Base-by-base conservation (phyloP, 768 basidiomycete species). In the Tephrocybe sp. region DNA sequence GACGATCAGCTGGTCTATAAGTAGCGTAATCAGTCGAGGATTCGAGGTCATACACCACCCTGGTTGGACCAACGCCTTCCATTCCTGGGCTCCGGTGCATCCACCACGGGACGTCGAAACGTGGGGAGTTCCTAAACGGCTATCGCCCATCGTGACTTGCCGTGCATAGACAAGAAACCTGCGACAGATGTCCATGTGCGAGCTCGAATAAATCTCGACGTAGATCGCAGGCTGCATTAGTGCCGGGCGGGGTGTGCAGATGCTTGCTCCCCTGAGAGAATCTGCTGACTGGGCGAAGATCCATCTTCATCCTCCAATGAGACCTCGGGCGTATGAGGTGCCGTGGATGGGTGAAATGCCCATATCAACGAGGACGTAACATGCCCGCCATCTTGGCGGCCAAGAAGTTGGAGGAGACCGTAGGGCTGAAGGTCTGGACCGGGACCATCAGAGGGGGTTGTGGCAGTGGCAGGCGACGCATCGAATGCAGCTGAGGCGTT, bases 331-430 rank as follows among this genome's bases (percentile, higher is more conserved):
- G 37, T 34, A 51, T 38, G 36, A 43, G 44, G 5, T 5, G 6
- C 28, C 28, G 28, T 30, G 28, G 28, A 30, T 32, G 44, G 43
- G 33, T 45, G 37, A 12, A n/a, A 17, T 40, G 11, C 23, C 18
- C n/a, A n/a, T n/a, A n/a, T n/a, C n/a, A 17, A 32, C 30, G 39
- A 51, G 47, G 55, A 56, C 50, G 55, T 56, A 56, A 56, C 41
- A 42, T 9, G 26, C 36, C 15, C 30, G n/a, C 41, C 43, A 39
- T 48, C 48, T n/a, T n/a, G n/a, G n/a, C n/a, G n/a, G n/a, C n/a
- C n/a, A 51, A 56, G 40, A 12, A 20, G 40, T 23, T 36, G 40
- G 24, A 43, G 26, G 45, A 18, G 41, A 24, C 15, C 20, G 17
- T 12, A 30, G 25, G 26, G 3, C 23, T 37, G 14, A 38, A 36